Conservation (phyloP, 495 filamentous ascomycete genomes). For the Penicillium robsamsonii region DNA sequence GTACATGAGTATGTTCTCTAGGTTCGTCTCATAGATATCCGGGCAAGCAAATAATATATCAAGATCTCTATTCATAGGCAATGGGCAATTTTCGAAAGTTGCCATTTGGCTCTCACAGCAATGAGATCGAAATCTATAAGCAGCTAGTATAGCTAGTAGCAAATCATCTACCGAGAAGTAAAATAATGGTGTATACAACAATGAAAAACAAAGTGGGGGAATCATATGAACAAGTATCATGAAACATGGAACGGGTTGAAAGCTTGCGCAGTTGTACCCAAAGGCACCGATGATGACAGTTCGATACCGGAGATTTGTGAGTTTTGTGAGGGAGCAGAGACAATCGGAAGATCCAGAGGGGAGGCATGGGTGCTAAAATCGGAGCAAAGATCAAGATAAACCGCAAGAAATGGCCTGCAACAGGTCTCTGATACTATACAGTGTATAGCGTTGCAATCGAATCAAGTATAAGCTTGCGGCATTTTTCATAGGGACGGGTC, state of each 20-base stretch:
- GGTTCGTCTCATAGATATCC: background rate
- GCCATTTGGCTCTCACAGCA: background rate
- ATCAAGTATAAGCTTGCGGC: background rate
- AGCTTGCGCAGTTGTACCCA: background rate
- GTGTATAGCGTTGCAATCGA: background rate
- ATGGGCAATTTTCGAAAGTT: background rate
- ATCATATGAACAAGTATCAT: constrained; percentile 14
- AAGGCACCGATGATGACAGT: background rate
- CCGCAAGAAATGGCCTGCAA: background rate
- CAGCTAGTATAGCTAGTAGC: background rate
- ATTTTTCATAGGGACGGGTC: constrained; percentile 34
- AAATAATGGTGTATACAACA: constrained; percentile 2
- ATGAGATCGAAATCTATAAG: constrained; percentile 8
- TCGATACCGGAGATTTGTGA: background rate
- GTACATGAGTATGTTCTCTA: background rate
- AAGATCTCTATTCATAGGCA: background rate
- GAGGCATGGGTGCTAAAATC: background rate
- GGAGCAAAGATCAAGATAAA: background rate
- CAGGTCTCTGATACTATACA: background rate
- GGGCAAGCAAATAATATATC: background rate
- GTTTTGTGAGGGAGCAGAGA: background rate
- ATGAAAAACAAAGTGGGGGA: constrained; percentile 13
- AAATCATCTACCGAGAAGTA: background rate
- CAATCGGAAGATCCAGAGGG: background rate
- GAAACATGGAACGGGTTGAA: constrained; percentile 6